These are phyloP conservation scores for Phenoliferia sp. DNA, from an alignment of 1,284 basidiomycete species.

Conservation along the genomic window DNA sequence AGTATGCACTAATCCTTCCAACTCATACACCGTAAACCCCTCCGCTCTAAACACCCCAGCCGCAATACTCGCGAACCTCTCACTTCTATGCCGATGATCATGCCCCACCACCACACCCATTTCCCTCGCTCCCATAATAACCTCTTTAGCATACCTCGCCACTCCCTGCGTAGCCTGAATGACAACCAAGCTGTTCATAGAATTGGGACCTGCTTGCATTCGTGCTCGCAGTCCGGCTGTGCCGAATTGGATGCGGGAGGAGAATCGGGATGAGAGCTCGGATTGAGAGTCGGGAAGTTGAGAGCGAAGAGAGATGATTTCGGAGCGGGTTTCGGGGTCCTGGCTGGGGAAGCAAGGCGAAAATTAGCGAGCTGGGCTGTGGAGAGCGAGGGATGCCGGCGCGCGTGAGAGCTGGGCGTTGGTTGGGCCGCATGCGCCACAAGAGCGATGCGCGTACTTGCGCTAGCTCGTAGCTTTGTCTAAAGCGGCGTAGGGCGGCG, in stretches of 20 bases:
- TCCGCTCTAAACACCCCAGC: constrained; percentile 61
- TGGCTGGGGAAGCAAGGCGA: constrained; percentile 36
- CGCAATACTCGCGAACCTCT: constrained; percentile 67
- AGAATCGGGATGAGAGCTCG: constrained; percentile 59
- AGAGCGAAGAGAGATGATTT: constrained; percentile 54
- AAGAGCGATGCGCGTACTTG: too few relatives aligned
- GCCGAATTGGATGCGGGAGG: constrained; percentile 71
- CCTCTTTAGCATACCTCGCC: constrained; percentile 50
- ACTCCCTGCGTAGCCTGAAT: constrained; percentile 55
- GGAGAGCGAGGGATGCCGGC: too few relatives aligned
- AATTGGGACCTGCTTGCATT: constrained; percentile 78
- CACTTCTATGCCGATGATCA: constrained; percentile 55
- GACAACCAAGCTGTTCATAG: constrained; percentile 79
- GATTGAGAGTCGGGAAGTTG: constrained; percentile 45
- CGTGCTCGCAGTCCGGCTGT: constrained; percentile 73
- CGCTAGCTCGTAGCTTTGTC: too few relatives aligned
- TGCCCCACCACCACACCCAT: constrained; percentile 68
- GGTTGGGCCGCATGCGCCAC: too few relatives aligned
- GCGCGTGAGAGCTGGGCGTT: too few relatives aligned
- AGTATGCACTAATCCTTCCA: constrained; percentile 66
- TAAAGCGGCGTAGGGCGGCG: too few relatives aligned
- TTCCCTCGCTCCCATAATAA: constrained; percentile 51
- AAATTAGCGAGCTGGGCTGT: too few relatives aligned
- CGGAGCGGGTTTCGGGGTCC: constrained; percentile 55
- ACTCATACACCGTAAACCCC: constrained; percentile 64